Percentiles rank a stretch among this genome's conserved stretches.
These are phyloP conservation scores for Tetrapyrgos nigripes DNA, from an alignment of 1,284 basidiomycete species.

Conservation along the genomic window DNA sequence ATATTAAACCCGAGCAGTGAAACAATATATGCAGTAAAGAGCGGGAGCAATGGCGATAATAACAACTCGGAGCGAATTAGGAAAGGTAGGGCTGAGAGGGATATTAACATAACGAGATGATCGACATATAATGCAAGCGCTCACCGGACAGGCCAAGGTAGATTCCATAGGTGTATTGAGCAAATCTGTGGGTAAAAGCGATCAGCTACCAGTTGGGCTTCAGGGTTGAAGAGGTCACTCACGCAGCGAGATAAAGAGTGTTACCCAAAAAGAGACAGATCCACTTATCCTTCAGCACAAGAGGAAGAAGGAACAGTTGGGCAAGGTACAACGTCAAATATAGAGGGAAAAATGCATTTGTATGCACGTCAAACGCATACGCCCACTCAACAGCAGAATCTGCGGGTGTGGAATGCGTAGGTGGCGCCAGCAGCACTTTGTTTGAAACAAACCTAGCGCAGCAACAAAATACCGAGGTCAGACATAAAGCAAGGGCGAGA, in stretches of 20 bases:
- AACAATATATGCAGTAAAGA: conserved; percentile 85
- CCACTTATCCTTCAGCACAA: conserved; percentile 88
- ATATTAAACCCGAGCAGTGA: conserved; percentile 92
- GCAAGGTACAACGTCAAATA: conserved; percentile 89
- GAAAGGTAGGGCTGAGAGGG: conserved; percentile 81
- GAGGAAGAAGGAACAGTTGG: conserved; percentile 83
- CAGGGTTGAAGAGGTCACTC: conserved; percentile 27
- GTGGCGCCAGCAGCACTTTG: conserved; percentile 70
- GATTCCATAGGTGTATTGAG: conserved; percentile 90
- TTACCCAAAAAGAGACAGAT: conserved; percentile 93
- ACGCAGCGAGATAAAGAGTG: conserved; percentile 88
- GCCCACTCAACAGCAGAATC: conserved; percentile 88
- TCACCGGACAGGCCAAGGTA: conserved; percentile 88
- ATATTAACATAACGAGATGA: background rate
- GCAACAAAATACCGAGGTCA: conserved; percentile 9
- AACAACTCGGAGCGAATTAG: conserved; percentile 87
- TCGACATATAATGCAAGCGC: background rate
- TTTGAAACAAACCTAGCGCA: conserved; percentile 72
- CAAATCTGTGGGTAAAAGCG: conserved; percentile 55
- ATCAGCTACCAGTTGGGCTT: background rate
- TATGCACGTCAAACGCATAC: conserved; percentile 95
- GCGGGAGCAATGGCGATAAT: conserved; percentile 83
- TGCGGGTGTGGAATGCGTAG: conserved; percentile 73
- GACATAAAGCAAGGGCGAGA: background rate
- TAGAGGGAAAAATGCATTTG: conserved; percentile 93